Percentiles rank a stretch among this genome's conserved stretches.
Evolutionary conservation across 306 rosid genomes (phyloP).

Genomic region (Rubus idaeus): DNA sequence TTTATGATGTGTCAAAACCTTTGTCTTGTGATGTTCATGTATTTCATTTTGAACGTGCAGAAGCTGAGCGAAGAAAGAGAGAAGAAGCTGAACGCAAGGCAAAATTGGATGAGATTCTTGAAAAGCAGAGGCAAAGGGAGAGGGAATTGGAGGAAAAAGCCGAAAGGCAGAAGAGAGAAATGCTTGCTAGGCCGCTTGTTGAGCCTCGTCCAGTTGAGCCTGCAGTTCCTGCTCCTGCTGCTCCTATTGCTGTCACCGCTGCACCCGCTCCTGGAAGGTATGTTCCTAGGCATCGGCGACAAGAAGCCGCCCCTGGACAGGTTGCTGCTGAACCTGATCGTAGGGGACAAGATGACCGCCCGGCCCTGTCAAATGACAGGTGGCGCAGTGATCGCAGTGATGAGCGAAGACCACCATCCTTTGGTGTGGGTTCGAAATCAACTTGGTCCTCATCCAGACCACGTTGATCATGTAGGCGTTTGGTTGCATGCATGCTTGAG

Average conservation of each 20-base stretch:
- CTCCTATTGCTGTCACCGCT: slow-evolving; percentile 31
- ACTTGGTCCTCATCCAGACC: slow-evolving; percentile 76
- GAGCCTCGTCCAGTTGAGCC: slow-evolving; percentile 52
- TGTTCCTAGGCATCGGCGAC: slow-evolving; percentile 64
- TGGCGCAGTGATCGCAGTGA: slow-evolving; percentile 66
- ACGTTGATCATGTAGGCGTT: slow-evolving; percentile 24
- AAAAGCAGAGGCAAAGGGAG: slow-evolving; percentile 82
- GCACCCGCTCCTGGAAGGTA: slow-evolving; percentile 50
- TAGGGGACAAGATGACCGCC: slow-evolving; percentile 45
- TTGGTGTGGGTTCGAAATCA: slow-evolving; percentile 56
- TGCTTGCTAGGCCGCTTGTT: slow-evolving; percentile 33
- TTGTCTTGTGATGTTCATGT: not conserved
- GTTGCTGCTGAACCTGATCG: slow-evolving; percentile 61
- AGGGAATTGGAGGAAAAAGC: slow-evolving; percentile 71
- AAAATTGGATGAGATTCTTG: slow-evolving; percentile 71
- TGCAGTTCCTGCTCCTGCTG: slow-evolving; percentile 37
- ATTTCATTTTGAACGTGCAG: slow-evolving; percentile 39
- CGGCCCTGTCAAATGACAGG: slow-evolving; percentile 40
- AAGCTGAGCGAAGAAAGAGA: slow-evolving; percentile 72
- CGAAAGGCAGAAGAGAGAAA: slow-evolving; percentile 62
- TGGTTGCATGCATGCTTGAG: slow-evolving; percentile 12
- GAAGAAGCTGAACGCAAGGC: slow-evolving; percentile 74
- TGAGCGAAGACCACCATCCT: slow-evolving; percentile 43
- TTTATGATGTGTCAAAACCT: not conserved
- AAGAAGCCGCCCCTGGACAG: slow-evolving; percentile 23